A percentile compares a stretch with the other conserved stretches of the same genome.
Evolutionary conservation across 352 stramenopile genomes (phyloP).

Genomic region (Phytophthora fragariaefolia): DNA sequence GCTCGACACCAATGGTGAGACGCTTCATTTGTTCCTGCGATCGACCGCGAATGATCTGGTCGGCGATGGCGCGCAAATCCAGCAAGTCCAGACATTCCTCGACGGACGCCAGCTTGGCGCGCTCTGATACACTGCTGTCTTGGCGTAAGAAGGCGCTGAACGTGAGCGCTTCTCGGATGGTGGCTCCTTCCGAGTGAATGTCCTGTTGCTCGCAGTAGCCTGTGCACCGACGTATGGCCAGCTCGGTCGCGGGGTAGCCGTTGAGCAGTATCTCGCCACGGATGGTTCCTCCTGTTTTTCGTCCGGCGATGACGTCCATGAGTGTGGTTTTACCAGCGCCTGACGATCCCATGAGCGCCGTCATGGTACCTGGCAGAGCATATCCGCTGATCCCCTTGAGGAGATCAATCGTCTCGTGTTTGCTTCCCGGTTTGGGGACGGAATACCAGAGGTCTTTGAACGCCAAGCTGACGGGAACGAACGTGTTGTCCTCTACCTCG

Average conservation of each 20-base stretch:
- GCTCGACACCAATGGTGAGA: slow-evolving; percentile 88
- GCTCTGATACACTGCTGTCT: slow-evolving; percentile 32
- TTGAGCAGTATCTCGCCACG: slow-evolving; percentile 58
- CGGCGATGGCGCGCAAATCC: slow-evolving; percentile 35
- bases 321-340: slow-evolving; percentile 79
- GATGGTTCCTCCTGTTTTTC: slow-evolving; percentile 82
- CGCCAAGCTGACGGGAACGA: slow-evolving; percentile 38
- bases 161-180: slow-evolving; percentile 83
- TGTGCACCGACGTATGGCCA: slow-evolving; percentile 40
- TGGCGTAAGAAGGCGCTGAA: slow-evolving; percentile 88
- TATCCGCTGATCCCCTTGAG: too few species aligned
- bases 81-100: slow-evolving; percentile 48
- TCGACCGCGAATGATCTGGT: slow-evolving; percentile 44
- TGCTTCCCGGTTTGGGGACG: slow-evolving; percentile 2
- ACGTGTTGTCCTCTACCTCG: slow-evolving; percentile 13
- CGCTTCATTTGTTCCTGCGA: slow-evolving; percentile 65
- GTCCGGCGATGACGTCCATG: slow-evolving; percentile 69
- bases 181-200: slow-evolving; percentile 46
- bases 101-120: slow-evolving; percentile 34
- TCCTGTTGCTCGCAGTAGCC: slow-evolving; percentile 38
- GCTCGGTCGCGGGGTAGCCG: slow-evolving; percentile 32
- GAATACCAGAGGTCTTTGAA: slow-evolving; percentile 38
- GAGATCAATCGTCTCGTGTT: slow-evolving; percentile 55
- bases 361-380: too few species aligned
- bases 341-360: slow-evolving; percentile 57